phyloP scores from a whole-genome alignment of 306 rosid genomes.

The Dryas drummondii region DNA sequence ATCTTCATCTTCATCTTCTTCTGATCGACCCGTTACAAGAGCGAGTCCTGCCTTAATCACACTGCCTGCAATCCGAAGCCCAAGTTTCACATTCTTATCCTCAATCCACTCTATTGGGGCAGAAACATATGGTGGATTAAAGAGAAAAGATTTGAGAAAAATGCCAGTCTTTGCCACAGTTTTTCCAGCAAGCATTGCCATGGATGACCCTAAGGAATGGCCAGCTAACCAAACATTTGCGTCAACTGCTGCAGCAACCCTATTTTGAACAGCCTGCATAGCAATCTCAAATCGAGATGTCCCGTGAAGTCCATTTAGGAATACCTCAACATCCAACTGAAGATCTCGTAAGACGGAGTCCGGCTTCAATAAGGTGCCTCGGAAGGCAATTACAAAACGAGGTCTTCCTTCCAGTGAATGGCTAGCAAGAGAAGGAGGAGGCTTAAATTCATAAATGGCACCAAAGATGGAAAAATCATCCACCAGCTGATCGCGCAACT shows the following conservation, averaged over 20 bases:
- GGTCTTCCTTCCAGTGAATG: constrained; percentile 53
- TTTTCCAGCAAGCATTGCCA: constrained; percentile 87
- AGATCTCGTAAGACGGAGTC: constrained; percentile 66
- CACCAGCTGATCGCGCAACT: constrained; percentile 52
- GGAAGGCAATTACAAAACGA: constrained; percentile 68
- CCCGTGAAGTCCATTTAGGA: constrained; percentile 66
- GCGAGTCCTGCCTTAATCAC: constrained; percentile 76
- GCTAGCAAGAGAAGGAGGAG: constrained; percentile 42
- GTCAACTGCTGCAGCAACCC: constrained; percentile 64
- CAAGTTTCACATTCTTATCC: constrained; percentile 57
- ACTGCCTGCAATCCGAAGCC: constrained; percentile 72
- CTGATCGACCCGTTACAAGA: constrained; percentile 53
- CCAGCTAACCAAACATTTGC: constrained; percentile 87
- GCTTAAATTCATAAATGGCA: constrained; percentile 76
- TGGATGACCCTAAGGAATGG: constrained; percentile 87
- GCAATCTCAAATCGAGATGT: constrained; percentile 81
- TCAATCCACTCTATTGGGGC: constrained; percentile 87
- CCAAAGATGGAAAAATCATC: constrained; percentile 85
- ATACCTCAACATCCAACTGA: constrained; percentile 58
- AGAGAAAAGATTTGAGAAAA: constrained; percentile 68
- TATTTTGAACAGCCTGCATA: constrained; percentile 62
- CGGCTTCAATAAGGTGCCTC: constrained; percentile 69
- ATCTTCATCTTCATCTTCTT: too few relatives aligned
- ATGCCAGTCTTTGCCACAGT: constrained; percentile 65
- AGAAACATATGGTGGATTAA: constrained; percentile 78